Evolutionary conservation across 306 rosid species (phyloP), one percentile per base, ranked within the genome.

Genomic region (Carpinus viminea): DNA sequence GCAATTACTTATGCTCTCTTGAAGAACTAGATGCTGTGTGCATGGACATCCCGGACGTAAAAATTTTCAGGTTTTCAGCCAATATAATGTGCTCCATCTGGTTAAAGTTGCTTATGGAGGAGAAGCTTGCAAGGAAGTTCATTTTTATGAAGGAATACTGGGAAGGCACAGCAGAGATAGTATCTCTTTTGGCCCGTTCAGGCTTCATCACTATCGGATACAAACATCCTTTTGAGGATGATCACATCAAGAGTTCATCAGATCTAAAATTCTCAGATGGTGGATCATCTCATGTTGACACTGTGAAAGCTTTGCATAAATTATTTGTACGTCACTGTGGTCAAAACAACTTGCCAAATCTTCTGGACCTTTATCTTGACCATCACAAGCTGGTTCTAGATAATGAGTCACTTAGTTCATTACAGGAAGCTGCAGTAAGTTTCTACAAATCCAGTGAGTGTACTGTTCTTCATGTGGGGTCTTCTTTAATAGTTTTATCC

Each of bases 311-410:
- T 81, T 73, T 94, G 76, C 96, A 89, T 81, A 91, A 85, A 85
- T 68, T 91, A 78, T 74, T 94, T 72, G 82, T 91, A 52, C 91
- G 81, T 76, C 93, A 94, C 76, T 91, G 97, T 85, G 90, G 84
- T 48, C 89, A 83, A 47, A 76, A 81, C 84, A 87, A 89, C 88
- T 83, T 94, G 89, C 97, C 97, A 75, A 83, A 87, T 86, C 90
- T 94, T 85, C 91, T 94, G 81, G 97, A 91, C 83, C 88, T 94
- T 76, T 94, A 92, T 84, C 97, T 94, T 78, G 97, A 92, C 74
- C 90, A 83, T 69, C 90, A 94, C 65, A 70, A 70, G 78, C 83
- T 92, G 88, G 91, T 56, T 75, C 69, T 82, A 13, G 91, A 91
- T 83, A 88, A 74, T 34, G 86, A 83, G 80, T 91, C 98, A 81